A percentile compares a stretch with the other conserved stretches of the same genome.
Conservation (phyloP, 345 rosid species). For the Arabidopsis suecica region DNA sequence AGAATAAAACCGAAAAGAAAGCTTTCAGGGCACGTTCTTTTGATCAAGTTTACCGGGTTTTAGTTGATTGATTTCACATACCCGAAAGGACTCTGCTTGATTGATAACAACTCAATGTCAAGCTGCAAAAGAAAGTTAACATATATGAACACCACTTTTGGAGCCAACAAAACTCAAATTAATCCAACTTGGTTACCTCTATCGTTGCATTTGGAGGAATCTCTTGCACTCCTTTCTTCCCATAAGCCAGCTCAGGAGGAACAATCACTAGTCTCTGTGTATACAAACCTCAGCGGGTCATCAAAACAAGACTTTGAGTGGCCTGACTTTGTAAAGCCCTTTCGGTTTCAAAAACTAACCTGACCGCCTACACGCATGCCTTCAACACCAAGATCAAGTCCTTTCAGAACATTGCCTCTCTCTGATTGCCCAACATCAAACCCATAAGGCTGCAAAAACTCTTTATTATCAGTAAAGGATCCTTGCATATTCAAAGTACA, state of each 20-base stretch:
- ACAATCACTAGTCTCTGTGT: constrained; percentile 84
- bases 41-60: neutral
- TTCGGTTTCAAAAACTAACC: constrained; percentile 53
- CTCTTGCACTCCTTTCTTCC: constrained; percentile 95
- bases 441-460: constrained; percentile 79
- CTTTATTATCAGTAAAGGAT: neutral
- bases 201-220: constrained; percentile 98
- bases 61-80: constrained; percentile 42
- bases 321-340: neutral
- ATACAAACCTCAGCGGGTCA: neutral
- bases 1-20: constrained; percentile 16
- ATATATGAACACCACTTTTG: constrained; percentile 15
- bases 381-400: constrained; percentile 92
- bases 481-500: neutral
- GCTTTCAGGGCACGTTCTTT: constrained; percentile 10
- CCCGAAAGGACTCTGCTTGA: constrained; percentile 95
- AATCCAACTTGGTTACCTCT: constrained; percentile 55
- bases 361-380: constrained; percentile 97
- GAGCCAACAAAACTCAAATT: neutral
- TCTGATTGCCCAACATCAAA: constrained; percentile 96
- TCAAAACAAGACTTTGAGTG: constrained; percentile 12
- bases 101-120: constrained; percentile 83
- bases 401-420: constrained; percentile 82
- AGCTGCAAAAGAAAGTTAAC: constrained; percentile 53
- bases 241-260: constrained; percentile 94